These are phyloP conservation scores for Rubroboletus satanas DNA, from an alignment of 768 basidiomycete species.

Conservation along the genomic window DNA sequence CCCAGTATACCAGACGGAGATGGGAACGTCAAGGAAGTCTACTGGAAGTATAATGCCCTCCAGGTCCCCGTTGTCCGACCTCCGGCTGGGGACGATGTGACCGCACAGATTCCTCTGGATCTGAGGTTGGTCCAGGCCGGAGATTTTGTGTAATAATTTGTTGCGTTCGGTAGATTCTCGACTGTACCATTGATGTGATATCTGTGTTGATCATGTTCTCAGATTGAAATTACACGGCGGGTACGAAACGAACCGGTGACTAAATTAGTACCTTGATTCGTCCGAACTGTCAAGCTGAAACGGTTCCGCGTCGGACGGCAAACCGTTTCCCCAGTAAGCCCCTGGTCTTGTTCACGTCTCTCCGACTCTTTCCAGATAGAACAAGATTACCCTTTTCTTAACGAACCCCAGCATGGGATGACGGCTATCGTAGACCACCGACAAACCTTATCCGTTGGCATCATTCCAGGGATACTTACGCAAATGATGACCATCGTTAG, in stretches of 20 bases:
- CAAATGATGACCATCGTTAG: background rate
- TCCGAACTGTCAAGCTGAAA: background rate
- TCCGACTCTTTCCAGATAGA: background rate
- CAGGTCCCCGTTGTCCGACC: conserved; percentile 37
- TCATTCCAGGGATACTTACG: background rate
- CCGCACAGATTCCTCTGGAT: conserved; percentile 32
- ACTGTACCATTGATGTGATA: background rate
- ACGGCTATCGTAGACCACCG: background rate
- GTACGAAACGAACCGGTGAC: too few relatives aligned
- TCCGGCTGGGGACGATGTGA: conserved; percentile 33
- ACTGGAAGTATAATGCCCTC: conserved; percentile 35
- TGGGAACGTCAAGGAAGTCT: conserved; percentile 34
- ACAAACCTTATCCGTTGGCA: background rate
- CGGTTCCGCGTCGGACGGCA: background rate
- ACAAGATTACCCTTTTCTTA: background rate
- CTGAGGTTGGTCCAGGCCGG: conserved; percentile 25
- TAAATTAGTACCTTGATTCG: background rate
- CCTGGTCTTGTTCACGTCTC: background rate
- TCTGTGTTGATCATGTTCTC: background rate
- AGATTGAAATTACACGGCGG: background rate
- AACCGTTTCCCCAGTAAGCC: background rate
- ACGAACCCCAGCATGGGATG: background rate
- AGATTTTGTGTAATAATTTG: conserved; percentile 28
- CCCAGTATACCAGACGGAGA: conserved; percentile 26
- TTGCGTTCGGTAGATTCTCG: background rate